Evolutionary conservation across 257 asterid species (phyloP), one percentile per base, ranked within the genome.

Genomic region (Forsythia suspensa): DNA sequence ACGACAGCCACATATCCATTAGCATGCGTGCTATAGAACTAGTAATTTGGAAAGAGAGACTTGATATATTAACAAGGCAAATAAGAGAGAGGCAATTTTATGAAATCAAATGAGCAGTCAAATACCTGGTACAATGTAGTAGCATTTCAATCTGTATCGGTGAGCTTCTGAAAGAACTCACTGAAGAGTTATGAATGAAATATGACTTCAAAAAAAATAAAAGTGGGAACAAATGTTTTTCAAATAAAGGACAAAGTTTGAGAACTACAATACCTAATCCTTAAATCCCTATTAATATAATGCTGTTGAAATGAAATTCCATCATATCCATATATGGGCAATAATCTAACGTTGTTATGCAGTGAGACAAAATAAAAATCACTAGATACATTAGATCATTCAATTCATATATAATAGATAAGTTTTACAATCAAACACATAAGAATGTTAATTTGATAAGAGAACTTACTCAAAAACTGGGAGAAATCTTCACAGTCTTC

Each of bases 121-220:
- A 61, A 4, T 65, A 92, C 98, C 97, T 83, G 94, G 83, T 76
- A 88, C 84, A 24, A 87, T 82, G 78, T 90, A 89, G 87, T 92
- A 94, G 88, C 95, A 89, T 83, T 87, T 90, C 70, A 92, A 83
- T 82, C 98, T 88, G 78, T 89, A 92, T 70, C 91, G 87, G 89
- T 90, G 98, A 69, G 90, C 87, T 78, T 83, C 86, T 12, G 96
- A 80, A 89, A 89, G 88, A 90, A 92, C 13, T 52, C 82, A 77
- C 97, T 90, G 92, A 78, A 63, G 39, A 78, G 39, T 40, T 24
- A 68, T 20, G 73, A 65, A 44, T 13, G 61, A 37, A 63, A 21
- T 6, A 29, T 29, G 2, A 63, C 16, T 21, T 48, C 48, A 75
- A 46, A 10, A 80, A 41, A n/a, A n/a, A n/a, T n/a, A n/a, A n/a